Base-by-base conservation (phyloP, 1,284 basidiomycete genomes). In the Naganishia cerealis region DNA sequence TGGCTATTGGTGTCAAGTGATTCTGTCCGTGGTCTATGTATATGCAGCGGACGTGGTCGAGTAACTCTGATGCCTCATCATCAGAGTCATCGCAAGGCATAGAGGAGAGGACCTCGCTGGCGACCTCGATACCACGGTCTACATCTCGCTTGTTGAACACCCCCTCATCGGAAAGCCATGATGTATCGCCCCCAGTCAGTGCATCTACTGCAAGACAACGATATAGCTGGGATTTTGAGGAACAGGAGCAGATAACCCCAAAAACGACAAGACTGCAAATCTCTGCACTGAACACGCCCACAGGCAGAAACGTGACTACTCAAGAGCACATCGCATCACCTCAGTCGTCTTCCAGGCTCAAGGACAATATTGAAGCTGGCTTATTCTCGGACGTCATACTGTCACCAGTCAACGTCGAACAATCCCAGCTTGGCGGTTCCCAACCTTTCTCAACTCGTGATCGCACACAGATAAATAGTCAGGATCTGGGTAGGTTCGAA, bases 1-100 rank as follows among this genome's bases (percentile, higher is more conserved):
- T 33, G 29, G 29, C 29, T 33, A 33, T 6, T 6, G 29, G 29
- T 33, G 29, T 6, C 29, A 50, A 50, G n/a, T 21, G n/a, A 24
- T 50, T 50, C n/a, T 24, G 4, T 2, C 15, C 21, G n/a, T 50
- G 9, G 21, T 50, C 46, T 5, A 24, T 24, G n/a, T 18, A 50
- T 21, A 59, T 59, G 57, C 15, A 59, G 24, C 57, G 57, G 36
- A 59, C 40, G 26, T 48, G 57, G 57, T 59, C 57, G 29, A 36
- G 48, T 46, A 29, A 59, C 16, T 59, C 57, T n/a, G 42, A 13
- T 36, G 43, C 57, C n/a, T 43, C 55, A 40, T 24, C 43, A 36
- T 48, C 43, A n/a, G 40, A 13, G 16, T 46, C 57, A 46, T 36
- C 21, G 39, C 16, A 56, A 33, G 40, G 26, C 48, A n/a, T 43